These are phyloP conservation scores for Xylaria digitata DNA, from an alignment of 2,329 filamentous ascomycete genomes.

Conservation along the genomic window DNA sequence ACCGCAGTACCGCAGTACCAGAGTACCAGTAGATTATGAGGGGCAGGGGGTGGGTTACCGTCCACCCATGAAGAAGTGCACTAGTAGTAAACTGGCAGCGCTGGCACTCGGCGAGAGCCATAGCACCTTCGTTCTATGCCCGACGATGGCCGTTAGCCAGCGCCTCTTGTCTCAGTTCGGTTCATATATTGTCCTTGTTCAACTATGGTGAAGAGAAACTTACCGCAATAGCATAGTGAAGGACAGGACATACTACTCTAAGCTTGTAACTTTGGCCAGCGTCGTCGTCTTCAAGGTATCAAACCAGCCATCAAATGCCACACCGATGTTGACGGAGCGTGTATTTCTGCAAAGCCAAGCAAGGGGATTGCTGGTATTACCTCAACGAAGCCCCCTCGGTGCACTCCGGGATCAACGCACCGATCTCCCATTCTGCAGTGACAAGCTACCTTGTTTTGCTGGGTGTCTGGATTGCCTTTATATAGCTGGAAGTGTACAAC, in stretches of 20 bases:
- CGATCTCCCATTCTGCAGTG: constrained; percentile 19
- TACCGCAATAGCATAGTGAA: background rate
- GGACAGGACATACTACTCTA: background rate
- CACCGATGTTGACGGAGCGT: constrained; percentile 17
- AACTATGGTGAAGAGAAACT: constrained; percentile 10
- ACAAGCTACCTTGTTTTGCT: constrained; percentile 28
- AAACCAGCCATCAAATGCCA: constrained; percentile 21
- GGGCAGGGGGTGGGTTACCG: constrained; percentile 20
- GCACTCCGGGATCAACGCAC: constrained; percentile 28
- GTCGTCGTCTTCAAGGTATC: constrained; percentile 1
- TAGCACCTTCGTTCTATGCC: constrained; percentile 13
- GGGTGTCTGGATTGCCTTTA: constrained; percentile 18
- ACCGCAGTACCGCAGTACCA: constrained; percentile 10
- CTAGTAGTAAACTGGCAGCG: constrained; percentile 15
- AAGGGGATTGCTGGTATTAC: constrained; percentile 38
- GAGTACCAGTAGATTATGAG: constrained; percentile 24
- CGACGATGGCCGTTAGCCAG: background rate
- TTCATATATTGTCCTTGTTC: constrained; percentile 11
- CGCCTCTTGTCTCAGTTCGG: constrained; percentile 22
- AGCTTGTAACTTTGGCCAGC: constrained; percentile 7
- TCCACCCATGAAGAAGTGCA: constrained; percentile 2
- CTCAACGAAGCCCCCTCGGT: constrained; percentile 33
- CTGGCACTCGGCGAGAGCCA: constrained; percentile 11
- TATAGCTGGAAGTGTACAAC: constrained; percentile 23
- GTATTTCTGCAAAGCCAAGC: constrained; percentile 24